Conservation (phyloP, 352 stramenopile genomes). For the Thraustochytrium sp. region DNA sequence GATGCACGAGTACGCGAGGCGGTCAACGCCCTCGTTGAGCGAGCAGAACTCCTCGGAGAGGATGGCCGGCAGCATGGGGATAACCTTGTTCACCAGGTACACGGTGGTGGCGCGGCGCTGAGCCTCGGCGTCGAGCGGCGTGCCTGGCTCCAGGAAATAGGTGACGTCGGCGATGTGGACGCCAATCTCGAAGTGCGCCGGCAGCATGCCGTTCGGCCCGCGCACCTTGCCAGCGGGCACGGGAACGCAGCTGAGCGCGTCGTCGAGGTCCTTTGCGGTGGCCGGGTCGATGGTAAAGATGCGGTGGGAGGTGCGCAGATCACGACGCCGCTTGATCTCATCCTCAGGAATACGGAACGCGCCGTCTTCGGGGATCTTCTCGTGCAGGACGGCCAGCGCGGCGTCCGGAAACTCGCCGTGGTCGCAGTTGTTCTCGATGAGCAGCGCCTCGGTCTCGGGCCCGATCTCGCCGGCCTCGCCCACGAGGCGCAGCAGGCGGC, state of each 20-base stretch:
- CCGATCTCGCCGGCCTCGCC: slow-evolving; percentile 65
- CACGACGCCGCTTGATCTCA: slow-evolving; percentile 71
- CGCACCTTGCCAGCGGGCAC: slow-evolving; percentile 59
- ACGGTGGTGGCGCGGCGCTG: slow-evolving; percentile 85
- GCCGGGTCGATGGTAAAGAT: slow-evolving; percentile 97
- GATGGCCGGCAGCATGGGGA: slow-evolving; percentile 93
- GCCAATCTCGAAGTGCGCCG: slow-evolving; percentile 69
- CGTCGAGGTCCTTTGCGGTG: slow-evolving; percentile 90
- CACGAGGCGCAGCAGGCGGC: slow-evolving; percentile 43
- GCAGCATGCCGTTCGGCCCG: not conserved
- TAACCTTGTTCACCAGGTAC: slow-evolving; percentile 86
- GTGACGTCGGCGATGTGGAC: slow-evolving; percentile 98
- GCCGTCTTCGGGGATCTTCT: slow-evolving; percentile 42
- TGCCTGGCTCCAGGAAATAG: slow-evolving; percentile 83
- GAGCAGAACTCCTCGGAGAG: slow-evolving; percentile 94
- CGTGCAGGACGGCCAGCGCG: slow-evolving; percentile 62
- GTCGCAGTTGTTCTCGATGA: slow-evolving; percentile 74
- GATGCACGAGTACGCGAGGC: slow-evolving; percentile 87
- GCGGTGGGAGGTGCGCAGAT: slow-evolving; percentile 73
- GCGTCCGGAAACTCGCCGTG: slow-evolving; percentile 62
- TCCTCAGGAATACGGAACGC: slow-evolving; percentile 64
- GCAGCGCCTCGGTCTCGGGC: slow-evolving; percentile 81
- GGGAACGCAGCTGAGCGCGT: slow-evolving; percentile 83
- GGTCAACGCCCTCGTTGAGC: slow-evolving; percentile 90
- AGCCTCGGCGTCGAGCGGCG: slow-evolving; percentile 85